Base-by-base conservation (phyloP, 257 asterid species). In the Ligustrum vulgare region DNA sequence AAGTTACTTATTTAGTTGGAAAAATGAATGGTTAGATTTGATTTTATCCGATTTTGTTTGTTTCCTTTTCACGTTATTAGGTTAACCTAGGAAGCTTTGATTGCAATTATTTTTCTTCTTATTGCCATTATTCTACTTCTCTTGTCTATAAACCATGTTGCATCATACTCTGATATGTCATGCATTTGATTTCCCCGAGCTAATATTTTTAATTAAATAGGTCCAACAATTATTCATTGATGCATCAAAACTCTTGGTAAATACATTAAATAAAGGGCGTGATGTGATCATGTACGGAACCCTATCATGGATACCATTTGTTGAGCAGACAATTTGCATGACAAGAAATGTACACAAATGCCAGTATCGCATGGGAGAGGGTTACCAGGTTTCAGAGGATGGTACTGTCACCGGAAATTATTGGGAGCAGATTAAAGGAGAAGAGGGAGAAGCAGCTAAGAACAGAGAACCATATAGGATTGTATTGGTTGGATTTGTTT, bases 241-340 rank as follows among this genome's bases (percentile, higher is more conserved):
- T 28, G 98, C 98, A 31, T 94, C 98, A 2, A 92, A 98, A 0
- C 92, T 94, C 49, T 84, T 94, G 8, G 98, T 94, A 9, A 92
- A 97, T 0, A 97, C 98, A 0, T 80, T 94, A 3, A 94, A 94
- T 33, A 97, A 94, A 77, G 98, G 98, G 31, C 97, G 97, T 0
- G 98, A 94, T 16, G 98, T 94, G 82, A 92, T 94, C 81, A 94
- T 94, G 98, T 98, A 94, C 20, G 99, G 99, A 45, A 94, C 99
- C 6, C 81, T 94, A 1, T 91, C 99, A 8, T 94, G 99, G 99
- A 92, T 73, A 73, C 99, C 99, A 18, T 94, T 94, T 33, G 99
- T 94, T 3, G 91, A 94, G 86, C 96, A 94, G 81, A 92, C 96
- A 3, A 86, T 94, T 31, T 81, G 83, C 45, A 94, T 94, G 99